Evolutionary conservation across 305 asterid genomes (phyloP).

Genomic region (Fraxinus floribunda): DNA sequence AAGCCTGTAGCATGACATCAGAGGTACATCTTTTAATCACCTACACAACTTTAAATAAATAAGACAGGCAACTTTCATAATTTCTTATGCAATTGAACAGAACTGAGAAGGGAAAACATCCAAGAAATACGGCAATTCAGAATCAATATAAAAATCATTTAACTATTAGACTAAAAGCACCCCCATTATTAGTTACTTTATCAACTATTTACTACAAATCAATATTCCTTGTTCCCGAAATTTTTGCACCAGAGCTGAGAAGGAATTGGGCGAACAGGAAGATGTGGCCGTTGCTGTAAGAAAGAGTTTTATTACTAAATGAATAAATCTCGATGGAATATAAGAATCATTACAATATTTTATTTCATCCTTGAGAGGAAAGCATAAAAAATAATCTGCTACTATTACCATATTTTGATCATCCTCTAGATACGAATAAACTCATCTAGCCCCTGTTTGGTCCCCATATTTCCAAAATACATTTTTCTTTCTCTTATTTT

Average conservation of each 20-base stretch:
- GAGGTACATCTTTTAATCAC: background rate
- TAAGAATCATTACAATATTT: background rate
- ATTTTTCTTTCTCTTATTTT: no score
- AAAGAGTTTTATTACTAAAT: slow-evolving; percentile 1
- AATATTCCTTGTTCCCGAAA: slow-evolving; percentile 69
- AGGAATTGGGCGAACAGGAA: slow-evolving; percentile 78
- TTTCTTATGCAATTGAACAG: background rate
- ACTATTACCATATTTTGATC: background rate
- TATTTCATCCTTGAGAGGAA: background rate
- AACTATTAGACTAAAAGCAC: background rate
- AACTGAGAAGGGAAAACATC: background rate
- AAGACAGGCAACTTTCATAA: background rate
- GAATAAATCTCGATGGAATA: background rate
- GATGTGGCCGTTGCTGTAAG: slow-evolving; percentile 78
- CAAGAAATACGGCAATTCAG: background rate
- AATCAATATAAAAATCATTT: background rate
- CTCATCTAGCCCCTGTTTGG: background rate
- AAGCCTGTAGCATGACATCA: background rate
- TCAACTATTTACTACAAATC: background rate
- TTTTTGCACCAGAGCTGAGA: slow-evolving; percentile 95
- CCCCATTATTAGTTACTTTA: background rate
- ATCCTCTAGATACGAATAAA: background rate
- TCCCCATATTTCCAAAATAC: no score
- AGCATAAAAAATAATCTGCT: background rate
- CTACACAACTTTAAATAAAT: background rate